Conservation (phyloP, 2,329 filamentous ascomycete genomes). For the Penicillium italicum region DNA sequence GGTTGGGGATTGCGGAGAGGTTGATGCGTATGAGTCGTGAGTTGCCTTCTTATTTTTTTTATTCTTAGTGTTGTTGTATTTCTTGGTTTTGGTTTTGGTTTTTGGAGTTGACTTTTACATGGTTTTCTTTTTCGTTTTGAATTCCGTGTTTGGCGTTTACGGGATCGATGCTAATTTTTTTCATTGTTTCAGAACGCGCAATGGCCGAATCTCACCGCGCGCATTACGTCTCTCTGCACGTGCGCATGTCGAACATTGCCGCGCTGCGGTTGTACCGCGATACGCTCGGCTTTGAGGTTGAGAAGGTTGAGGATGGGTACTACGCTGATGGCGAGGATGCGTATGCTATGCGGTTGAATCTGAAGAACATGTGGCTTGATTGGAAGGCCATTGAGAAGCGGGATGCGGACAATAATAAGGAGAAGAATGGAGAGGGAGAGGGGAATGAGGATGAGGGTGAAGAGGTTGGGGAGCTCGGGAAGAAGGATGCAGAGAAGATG, state of each 20-base stretch:
- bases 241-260: conserved; percentile 88
- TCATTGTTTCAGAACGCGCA: conserved; percentile 64
- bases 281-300: conserved; percentile 82
- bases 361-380: conserved; percentile 51
- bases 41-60: conserved; percentile 31
- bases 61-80: too few relatives aligned
- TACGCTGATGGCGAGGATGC: conserved; percentile 98
- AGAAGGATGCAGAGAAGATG: conserved; percentile 58
- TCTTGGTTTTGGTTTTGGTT: too few relatives aligned
- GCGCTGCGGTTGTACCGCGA: conserved; percentile 90
- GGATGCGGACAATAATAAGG: conserved; percentile 33
- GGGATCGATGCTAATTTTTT: neutral
- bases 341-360: conserved; percentile 86
- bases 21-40: conserved; percentile 92
- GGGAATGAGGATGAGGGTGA: conserved; percentile 62
- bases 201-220: conserved; percentile 95
- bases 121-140: neutral
- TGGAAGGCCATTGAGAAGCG: conserved; percentile 46
- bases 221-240: conserved; percentile 91
- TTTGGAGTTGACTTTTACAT: neutral
- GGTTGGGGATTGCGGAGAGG: conserved; percentile 91
- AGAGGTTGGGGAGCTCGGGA: conserved; percentile 63
- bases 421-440: conserved; percentile 28
- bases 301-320: conserved; percentile 56
- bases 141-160: neutral